A percentile compares a stretch with the other conserved stretches of the same genome.
Evolutionary conservation across 257 asterid genomes (phyloP).

Genomic region (Agastache rugosa): DNA sequence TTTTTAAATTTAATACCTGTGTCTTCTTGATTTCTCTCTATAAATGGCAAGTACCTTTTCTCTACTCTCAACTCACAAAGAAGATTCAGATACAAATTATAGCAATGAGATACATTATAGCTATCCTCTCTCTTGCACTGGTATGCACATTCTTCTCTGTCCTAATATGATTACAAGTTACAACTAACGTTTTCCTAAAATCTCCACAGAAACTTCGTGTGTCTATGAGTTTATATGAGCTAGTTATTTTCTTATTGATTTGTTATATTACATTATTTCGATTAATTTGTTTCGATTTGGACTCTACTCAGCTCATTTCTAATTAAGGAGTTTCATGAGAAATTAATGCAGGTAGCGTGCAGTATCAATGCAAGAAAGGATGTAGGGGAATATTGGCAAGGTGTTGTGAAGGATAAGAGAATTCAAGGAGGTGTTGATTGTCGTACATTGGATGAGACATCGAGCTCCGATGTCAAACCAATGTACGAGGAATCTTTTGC

Average conservation of each 20-base stretch:
- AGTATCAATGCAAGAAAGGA: conserved; percentile 41
- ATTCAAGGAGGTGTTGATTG: conserved; percentile 26
- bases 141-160: conserved; percentile 30
- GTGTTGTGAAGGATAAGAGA: conserved; percentile 26
- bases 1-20: neutral
- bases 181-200: neutral
- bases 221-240: neutral
- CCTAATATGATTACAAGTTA: too few species aligned
- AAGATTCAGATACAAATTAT: neutral
- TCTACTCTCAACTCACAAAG: neutral
- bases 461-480: conserved; percentile 15
- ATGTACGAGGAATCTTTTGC: neutral
- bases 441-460: conserved; percentile 11
- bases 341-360: conserved; percentile 42
- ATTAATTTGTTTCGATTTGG: neutral
- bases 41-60: conserved; percentile 23
- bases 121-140: conserved; percentile 44
- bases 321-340: neutral
- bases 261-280: neutral
- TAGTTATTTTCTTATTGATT: neutral
- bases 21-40: conserved; percentile 11
- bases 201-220: neutral
- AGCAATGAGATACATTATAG: conserved; percentile 40
- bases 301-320: neutral
- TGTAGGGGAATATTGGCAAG: conserved; percentile 42